These are phyloP conservation scores for Xylariaceae sp. DNA, from an alignment of 2,329 filamentous ascomycete species.

Conservation along the genomic window DNA sequence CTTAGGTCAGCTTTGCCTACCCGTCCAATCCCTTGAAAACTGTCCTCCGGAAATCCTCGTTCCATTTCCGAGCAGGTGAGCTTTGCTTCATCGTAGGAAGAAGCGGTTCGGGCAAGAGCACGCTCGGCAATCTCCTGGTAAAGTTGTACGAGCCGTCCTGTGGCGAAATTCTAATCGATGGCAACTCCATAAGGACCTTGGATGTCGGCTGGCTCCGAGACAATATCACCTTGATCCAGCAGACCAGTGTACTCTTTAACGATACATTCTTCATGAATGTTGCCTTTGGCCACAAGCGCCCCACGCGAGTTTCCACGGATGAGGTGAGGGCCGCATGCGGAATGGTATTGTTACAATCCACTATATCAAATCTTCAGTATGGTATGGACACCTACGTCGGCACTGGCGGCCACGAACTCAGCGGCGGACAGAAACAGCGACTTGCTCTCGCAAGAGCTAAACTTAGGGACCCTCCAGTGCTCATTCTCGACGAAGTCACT, in stretches of 20 bases:
- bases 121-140: conserved; percentile 72
- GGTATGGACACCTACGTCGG: conserved; percentile 72
- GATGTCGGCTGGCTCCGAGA: conserved; percentile 68
- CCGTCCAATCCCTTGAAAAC: conserved; percentile 60
- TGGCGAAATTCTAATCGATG: conserved; percentile 68
- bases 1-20: conserved; percentile 76
- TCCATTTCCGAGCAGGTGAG: conserved; percentile 68
- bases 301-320: conserved; percentile 44
- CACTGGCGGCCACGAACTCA: conserved; percentile 64
- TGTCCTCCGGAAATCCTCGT: conserved; percentile 57
- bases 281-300: conserved; percentile 59
- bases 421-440: conserved; percentile 80
- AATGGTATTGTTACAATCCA: conserved; percentile 64
- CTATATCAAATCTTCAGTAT: conserved; percentile 61
- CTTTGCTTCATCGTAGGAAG: conserved; percentile 78
- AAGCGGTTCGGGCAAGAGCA: conserved; percentile 92
- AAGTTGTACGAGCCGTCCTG: conserved; percentile 66
- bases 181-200: conserved; percentile 55
- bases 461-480: conserved; percentile 70
- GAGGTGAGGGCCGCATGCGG: conserved; percentile 61
- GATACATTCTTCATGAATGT: conserved; percentile 77
- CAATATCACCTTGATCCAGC: conserved; percentile 78
- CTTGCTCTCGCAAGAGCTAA: conserved; percentile 75
- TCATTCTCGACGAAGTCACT: conserved; percentile 86
- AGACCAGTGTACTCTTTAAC: conserved; percentile 75